phyloP scores from a whole-genome alignment of 257 asterid species.

The Primulina eburnea region DNA sequence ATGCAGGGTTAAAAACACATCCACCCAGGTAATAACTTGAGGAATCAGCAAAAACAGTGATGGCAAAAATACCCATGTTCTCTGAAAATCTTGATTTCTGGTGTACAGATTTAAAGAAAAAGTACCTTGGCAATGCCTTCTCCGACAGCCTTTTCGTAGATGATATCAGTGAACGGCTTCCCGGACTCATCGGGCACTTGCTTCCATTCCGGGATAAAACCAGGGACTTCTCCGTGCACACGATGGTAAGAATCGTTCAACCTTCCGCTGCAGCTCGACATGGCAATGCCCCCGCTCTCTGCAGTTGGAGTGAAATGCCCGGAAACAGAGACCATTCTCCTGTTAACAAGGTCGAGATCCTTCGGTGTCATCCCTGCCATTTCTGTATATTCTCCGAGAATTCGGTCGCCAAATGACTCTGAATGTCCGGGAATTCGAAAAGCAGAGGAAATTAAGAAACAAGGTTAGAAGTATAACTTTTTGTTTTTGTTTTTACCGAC shows the following conservation, averaged over 20 bases:
- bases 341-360: slow-evolving; percentile 36
- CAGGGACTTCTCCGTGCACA: slow-evolving; percentile 74
- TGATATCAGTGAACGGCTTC: slow-evolving; percentile 67
- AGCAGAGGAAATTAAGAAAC: too few relatives aligned
- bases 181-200: slow-evolving; percentile 59
- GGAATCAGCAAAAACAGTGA: neutral
- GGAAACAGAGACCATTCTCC: slow-evolving; percentile 60
- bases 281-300: slow-evolving; percentile 21
- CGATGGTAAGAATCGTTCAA: slow-evolving; percentile 67
- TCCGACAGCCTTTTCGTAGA: slow-evolving; percentile 80
- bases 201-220: slow-evolving; percentile 63
- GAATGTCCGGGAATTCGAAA: neutral
- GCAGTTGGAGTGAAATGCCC: slow-evolving; percentile 55
- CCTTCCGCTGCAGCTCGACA: slow-evolving; percentile 54
- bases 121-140: slow-evolving; percentile 92
- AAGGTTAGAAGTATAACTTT: too few relatives aligned
- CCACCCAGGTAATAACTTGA: neutral
- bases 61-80: neutral
- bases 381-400: neutral
- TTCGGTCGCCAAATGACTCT: neutral
- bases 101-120: neutral
- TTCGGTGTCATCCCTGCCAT: slow-evolving; percentile 45
- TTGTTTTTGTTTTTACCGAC: too few relatives aligned
- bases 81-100: neutral
- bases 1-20: neutral